These are phyloP conservation scores for Xylaria venustula DNA, from an alignment of 495 filamentous ascomycete species.

Conservation along the genomic window DNA sequence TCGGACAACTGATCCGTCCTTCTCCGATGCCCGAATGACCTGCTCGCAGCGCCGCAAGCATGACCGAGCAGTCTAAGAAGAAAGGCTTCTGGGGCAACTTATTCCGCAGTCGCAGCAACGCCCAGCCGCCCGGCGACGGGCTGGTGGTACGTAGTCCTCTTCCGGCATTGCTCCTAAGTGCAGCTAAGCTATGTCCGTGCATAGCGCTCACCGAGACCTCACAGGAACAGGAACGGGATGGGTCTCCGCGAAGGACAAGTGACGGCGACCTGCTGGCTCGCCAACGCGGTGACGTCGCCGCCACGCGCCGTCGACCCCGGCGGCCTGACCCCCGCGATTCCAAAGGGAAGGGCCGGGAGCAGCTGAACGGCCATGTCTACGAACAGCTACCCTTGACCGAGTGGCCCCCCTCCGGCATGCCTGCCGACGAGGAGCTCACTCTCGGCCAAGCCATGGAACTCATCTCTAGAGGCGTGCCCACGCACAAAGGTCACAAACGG, in stretches of 20 bases:
- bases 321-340: conserved; percentile 34
- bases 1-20: conserved; percentile 16
- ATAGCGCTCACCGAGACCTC: conserved; percentile 11
- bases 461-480: conserved; percentile 46
- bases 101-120: conserved; percentile 35
- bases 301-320: conserved; percentile 39
- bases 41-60: conserved; percentile 16
- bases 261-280: conserved; percentile 29
- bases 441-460: conserved; percentile 47
- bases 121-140: conserved; percentile 28
- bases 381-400: conserved; percentile 40
- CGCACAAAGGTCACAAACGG: conserved; percentile 45
- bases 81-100: conserved; percentile 38
- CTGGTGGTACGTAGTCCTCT: conserved; percentile 32
- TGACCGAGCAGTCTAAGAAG: conserved; percentile 34
- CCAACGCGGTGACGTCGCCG: conserved; percentile 14
- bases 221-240: conserved; percentile 28
- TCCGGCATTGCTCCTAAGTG: background rate
- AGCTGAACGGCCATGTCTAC: conserved; percentile 29
- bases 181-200: conserved; percentile 4
- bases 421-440: conserved; percentile 40
- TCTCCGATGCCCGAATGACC: conserved; percentile 14
- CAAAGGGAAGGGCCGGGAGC: conserved; percentile 46
- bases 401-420: conserved; percentile 48
- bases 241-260: conserved; percentile 23